A percentile compares a stretch with the other conserved stretches of the same genome.
Conservation (phyloP, 1,284 basidiomycete genomes). For the Cryptococcus jaspeensis region DNA sequence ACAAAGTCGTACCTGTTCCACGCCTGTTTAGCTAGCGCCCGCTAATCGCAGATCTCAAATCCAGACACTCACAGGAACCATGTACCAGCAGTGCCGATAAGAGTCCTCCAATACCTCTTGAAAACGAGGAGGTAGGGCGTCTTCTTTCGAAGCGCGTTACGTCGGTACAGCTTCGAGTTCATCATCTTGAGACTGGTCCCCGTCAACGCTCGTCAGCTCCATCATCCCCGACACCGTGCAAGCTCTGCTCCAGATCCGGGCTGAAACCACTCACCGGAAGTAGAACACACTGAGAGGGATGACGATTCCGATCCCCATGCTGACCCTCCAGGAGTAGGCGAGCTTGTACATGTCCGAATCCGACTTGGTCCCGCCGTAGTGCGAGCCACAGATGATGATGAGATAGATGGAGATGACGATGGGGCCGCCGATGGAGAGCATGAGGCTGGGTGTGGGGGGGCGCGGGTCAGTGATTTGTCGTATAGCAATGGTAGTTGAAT, state of each 20-base stretch:
- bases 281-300: slow-evolving; percentile 67
- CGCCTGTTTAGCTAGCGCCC: not conserved
- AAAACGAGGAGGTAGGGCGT: slow-evolving; percentile 55
- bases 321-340: slow-evolving; percentile 70
- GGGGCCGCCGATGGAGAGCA: slow-evolving; percentile 61
- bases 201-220: slow-evolving; percentile 3
- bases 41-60: not conserved
- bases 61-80: slow-evolving; percentile 60
- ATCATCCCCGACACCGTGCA: no score
- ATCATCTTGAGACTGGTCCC: slow-evolving; percentile 66
- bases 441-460: slow-evolving; percentile 27
- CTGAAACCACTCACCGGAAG: slow-evolving; percentile 22
- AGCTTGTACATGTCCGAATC: slow-evolving; percentile 65
- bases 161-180: slow-evolving; percentile 64
- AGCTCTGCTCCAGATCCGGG: no score
- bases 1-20: slow-evolving; percentile 63
- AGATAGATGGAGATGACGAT: slow-evolving; percentile 69
- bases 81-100: slow-evolving; percentile 69
- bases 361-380: slow-evolving; percentile 43
- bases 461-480: not conserved
- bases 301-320: slow-evolving; percentile 68
- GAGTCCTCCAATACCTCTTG: slow-evolving; percentile 65
- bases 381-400: slow-evolving; percentile 58
- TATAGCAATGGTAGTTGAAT: not conserved
- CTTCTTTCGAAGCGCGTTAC: slow-evolving; percentile 64